These are phyloP conservation scores for Leishmania turanica DNA, from an alignment of 208 protist genomes.

Conservation along the genomic window DNA sequence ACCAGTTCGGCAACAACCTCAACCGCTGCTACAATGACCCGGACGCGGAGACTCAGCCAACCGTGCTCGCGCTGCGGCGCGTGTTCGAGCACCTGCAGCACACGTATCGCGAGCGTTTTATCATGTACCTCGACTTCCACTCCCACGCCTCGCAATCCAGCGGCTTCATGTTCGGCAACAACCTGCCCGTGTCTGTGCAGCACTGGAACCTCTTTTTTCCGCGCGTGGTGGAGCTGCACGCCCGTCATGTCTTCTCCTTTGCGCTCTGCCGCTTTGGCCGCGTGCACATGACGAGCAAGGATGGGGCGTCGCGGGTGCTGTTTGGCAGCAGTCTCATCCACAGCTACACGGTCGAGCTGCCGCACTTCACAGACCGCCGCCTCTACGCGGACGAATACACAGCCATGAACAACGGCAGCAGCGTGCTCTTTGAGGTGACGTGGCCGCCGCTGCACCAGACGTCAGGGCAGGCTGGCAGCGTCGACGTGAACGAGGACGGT, in stretches of 20 bases:
- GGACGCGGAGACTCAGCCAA: constrained; percentile 70
- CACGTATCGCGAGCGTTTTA: constrained; percentile 70
- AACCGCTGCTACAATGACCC: constrained; percentile 95
- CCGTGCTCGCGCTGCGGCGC: constrained; percentile 77
- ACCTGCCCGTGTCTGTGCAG: constrained; percentile 67
- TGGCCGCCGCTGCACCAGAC: constrained; percentile 20
- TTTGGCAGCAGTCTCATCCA: constrained; percentile 80
- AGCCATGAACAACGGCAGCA: constrained; percentile 46
- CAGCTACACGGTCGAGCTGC: constrained; percentile 86
- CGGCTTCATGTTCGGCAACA: constrained; percentile 94
- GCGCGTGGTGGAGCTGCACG: constrained; percentile 76
- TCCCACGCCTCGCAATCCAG: constrained; percentile 92
- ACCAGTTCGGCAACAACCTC: constrained; percentile 92
- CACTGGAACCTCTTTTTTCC: constrained; percentile 88
- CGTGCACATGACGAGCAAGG: constrained; percentile 78
- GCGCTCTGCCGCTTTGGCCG: constrained; percentile 73
- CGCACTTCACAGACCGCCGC: constrained; percentile 74
- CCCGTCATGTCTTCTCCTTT: constrained; percentile 75
- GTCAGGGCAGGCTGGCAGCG: background rate
- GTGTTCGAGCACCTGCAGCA: constrained; percentile 77
- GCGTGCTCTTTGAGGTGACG: constrained; percentile 27
- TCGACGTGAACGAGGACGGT: background rate
- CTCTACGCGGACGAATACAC: constrained; percentile 60
- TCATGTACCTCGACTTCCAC: constrained; percentile 94
- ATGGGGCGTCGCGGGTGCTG: constrained; percentile 82